These are phyloP conservation scores for Xerocomellus intermedius DNA, from an alignment of 768 basidiomycete genomes.

Conservation along the genomic window DNA sequence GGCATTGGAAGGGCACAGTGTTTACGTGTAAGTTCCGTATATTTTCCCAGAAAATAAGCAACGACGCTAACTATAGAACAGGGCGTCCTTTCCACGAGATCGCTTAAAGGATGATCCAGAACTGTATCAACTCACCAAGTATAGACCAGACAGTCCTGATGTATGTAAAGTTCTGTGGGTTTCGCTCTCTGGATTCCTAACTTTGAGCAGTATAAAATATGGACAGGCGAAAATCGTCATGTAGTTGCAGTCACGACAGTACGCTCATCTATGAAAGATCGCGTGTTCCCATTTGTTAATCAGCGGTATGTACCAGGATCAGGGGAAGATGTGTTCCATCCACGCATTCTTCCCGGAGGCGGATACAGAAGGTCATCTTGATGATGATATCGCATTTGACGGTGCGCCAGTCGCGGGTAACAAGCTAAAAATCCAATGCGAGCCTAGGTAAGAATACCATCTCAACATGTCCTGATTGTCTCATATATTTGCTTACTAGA, in stretches of 20 bases:
- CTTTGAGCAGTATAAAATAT: constrained; percentile 23
- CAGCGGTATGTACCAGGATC: constrained; percentile 14
- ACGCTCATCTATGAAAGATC: constrained; percentile 2
- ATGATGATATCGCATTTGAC: constrained; percentile 25
- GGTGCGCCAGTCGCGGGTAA: constrained; percentile 32
- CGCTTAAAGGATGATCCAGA: constrained; percentile 44
- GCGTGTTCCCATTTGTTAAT: neutral
- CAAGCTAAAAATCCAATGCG: constrained; percentile 36
- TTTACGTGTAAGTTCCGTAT: constrained; percentile 44
- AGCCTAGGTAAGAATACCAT: constrained; percentile 36
- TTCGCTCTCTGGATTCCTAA: neutral
- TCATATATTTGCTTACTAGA: constrained; percentile 26
- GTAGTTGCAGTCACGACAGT: constrained; percentile 23
- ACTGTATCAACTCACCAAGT: constrained; percentile 33
- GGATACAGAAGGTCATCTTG: constrained; percentile 34
- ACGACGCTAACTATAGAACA: constrained; percentile 15
- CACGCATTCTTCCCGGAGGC: constrained; percentile 41
- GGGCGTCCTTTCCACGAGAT: constrained; percentile 43
- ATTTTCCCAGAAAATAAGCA: constrained; percentile 5
- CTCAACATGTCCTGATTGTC: neutral
- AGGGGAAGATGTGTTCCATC: constrained; percentile 40
- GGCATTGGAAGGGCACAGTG: constrained; percentile 31
- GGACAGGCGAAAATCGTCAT: constrained; percentile 29
- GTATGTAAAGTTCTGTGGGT: constrained; percentile 10
- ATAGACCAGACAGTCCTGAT: constrained; percentile 20